These are phyloP conservation scores for Colletotrichum camelliae DNA, from an alignment of 2,329 filamentous ascomycete genomes.

Conservation along the genomic window DNA sequence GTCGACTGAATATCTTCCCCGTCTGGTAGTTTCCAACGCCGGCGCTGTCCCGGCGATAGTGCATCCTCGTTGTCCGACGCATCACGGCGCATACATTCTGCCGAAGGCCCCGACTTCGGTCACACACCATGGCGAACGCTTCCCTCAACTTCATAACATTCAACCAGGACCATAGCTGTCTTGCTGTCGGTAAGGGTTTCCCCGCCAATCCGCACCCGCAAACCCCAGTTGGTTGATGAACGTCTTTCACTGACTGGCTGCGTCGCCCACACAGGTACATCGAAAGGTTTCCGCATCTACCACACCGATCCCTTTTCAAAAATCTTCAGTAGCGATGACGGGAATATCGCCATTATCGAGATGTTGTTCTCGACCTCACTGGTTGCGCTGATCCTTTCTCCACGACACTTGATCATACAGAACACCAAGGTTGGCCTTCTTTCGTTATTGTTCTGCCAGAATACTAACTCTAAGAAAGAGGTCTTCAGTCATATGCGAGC, in stretches of 20 bases:
- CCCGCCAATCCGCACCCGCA: background rate
- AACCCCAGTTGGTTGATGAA: background rate
- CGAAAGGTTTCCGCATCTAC: slow-evolving; percentile 94
- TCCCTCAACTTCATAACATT: slow-evolving; percentile 98
- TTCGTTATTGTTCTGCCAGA: slow-evolving; percentile 21
- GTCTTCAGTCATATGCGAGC: slow-evolving; percentile 90
- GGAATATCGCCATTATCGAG: slow-evolving; percentile 94
- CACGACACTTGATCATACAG: slow-evolving; percentile 90
- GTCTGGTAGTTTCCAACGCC: background rate
- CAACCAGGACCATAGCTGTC: slow-evolving; percentile 97
- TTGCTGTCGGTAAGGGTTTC: slow-evolving; percentile 81
- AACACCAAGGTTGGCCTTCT: slow-evolving; percentile 83
- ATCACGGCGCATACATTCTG: background rate
- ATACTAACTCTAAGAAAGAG: slow-evolving; percentile 45
- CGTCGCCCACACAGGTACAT: slow-evolving; percentile 67
- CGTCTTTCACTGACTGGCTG: background rate
- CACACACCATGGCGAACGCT: slow-evolving; percentile 63
- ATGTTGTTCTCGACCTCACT: slow-evolving; percentile 99
- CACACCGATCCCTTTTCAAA: slow-evolving; percentile 96
- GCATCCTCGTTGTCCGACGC: background rate
- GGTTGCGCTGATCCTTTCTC: slow-evolving; percentile 90
- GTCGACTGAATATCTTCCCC: background rate
- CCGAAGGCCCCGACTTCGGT: background rate
- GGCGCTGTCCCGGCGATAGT: slow-evolving; percentile 1
- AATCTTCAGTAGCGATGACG: slow-evolving; percentile 92